phyloP scores from a whole-genome alignment of 139 green algal genomes.

The Closterium sp. region DNA sequence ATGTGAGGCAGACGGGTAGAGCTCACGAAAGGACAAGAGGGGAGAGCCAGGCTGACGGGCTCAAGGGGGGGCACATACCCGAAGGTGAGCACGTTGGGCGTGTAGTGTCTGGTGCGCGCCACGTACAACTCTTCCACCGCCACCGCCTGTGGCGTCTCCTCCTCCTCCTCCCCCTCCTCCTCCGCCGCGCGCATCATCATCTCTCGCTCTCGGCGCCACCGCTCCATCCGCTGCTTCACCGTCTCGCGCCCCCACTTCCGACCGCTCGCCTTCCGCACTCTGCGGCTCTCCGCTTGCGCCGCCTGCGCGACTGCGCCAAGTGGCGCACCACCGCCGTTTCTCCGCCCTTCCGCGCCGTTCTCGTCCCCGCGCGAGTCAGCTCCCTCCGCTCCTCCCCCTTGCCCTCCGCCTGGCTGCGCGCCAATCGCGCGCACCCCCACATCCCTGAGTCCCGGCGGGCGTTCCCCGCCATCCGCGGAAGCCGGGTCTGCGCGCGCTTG shows the following conservation, averaged over 20 bases:
- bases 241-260: not conserved
- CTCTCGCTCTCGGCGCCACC: not conserved
- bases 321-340: not conserved
- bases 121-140: not conserved
- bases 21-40: not conserved
- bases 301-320: not conserved
- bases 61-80: not conserved
- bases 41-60: not conserved
- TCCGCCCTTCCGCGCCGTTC: not conserved
- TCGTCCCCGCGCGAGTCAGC: not conserved
- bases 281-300: not conserved
- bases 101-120: not conserved
- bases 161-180: not conserved
- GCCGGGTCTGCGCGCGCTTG: not conserved
- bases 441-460: not conserved
- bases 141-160: not conserved
- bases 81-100: not conserved
- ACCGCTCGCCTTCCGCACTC: not conserved
- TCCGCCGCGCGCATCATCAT: not conserved
- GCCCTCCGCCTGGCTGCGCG: not conserved
- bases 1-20: not conserved
- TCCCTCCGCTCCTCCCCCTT: not conserved
- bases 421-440: not conserved
- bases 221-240: not conserved
- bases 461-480: not conserved